phyloP scores from a whole-genome alignment of 805 yeast species.

The Saccharomycopsis fibuligera region DNA sequence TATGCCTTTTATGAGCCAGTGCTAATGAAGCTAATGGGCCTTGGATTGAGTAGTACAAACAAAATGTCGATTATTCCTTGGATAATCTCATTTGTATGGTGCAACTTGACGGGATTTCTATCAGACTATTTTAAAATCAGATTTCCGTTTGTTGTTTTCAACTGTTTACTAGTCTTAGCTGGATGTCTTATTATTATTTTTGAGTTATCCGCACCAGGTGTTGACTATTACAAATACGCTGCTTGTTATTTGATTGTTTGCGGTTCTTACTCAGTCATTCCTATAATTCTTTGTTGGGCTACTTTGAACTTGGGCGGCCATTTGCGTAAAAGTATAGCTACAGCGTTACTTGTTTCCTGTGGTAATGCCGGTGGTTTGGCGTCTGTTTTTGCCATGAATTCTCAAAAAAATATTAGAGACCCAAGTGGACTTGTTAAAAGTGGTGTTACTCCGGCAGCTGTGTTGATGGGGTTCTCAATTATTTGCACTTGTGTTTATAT shows the following conservation, averaged over 20 bases:
- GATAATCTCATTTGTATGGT: slow-evolving; percentile 54
- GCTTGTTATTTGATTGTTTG: slow-evolving; percentile 54
- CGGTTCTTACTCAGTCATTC: slow-evolving; percentile 61
- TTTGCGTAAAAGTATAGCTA: slow-evolving; percentile 48
- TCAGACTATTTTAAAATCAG: slow-evolving; percentile 42
- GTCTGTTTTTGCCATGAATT: slow-evolving; percentile 33
- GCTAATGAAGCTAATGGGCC: slow-evolving; percentile 53
- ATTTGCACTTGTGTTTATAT: slow-evolving; percentile 31
- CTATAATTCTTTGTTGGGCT: slow-evolving; percentile 60
- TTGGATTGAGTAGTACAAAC: slow-evolving; percentile 55
- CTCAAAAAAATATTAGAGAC: slow-evolving; percentile 16
- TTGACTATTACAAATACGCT: slow-evolving; percentile 42
- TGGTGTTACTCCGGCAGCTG: slow-evolving; percentile 48
- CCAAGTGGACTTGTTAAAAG: slow-evolving; percentile 25
- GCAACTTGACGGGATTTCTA: slow-evolving; percentile 42
- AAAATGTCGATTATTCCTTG: slow-evolving; percentile 67
- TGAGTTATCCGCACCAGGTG: slow-evolving; percentile 38
- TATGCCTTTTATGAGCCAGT: slow-evolving; percentile 73
- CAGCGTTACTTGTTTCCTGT: slow-evolving; percentile 60
- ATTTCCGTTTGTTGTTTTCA: slow-evolving; percentile 24
- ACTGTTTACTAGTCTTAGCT: slow-evolving; percentile 35
- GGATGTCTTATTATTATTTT: slow-evolving; percentile 35
- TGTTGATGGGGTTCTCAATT: slow-evolving; percentile 39
- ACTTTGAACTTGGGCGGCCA: slow-evolving; percentile 60
- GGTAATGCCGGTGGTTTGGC: slow-evolving; percentile 57